Evolutionary conservation across 257 asterid genomes (phyloP).

Genomic region (Fraxinus americana): DNA sequence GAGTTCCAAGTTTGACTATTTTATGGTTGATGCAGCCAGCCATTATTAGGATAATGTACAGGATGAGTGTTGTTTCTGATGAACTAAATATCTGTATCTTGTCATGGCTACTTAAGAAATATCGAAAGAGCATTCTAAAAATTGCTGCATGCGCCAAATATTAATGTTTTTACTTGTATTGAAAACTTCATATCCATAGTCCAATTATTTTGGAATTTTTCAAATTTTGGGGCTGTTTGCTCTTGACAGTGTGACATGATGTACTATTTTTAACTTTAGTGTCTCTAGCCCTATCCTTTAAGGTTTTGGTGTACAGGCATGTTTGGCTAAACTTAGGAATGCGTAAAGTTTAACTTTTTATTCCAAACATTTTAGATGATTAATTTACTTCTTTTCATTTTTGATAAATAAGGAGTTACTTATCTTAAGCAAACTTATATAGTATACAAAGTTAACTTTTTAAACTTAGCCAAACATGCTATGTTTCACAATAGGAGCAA

Average conservation of each 20-base stretch:
- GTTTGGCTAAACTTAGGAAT: not conserved
- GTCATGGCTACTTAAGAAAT: not conserved
- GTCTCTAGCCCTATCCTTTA: too few species aligned
- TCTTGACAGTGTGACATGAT: not conserved
- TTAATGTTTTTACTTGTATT: not conserved
- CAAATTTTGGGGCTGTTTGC: not conserved
- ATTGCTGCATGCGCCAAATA: not conserved
- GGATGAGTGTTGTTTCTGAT: not conserved
- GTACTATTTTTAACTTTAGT: not conserved
- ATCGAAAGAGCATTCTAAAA: not conserved
- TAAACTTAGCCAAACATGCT: not conserved
- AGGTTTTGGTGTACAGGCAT: too few species aligned
- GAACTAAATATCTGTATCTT: not conserved
- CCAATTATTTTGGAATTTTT: not conserved
- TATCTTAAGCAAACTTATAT: too few species aligned
- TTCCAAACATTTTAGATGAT: too few species aligned
- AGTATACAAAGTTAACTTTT: too few species aligned
- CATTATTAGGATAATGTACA: constrained; percentile 3
- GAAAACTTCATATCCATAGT: not conserved
- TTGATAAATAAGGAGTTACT: too few species aligned
- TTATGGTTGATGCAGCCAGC: not conserved
- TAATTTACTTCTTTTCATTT: too few species aligned
- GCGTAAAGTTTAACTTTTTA: not conserved
- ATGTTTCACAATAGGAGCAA: not conserved
- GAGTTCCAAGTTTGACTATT: not conserved